A percentile compares a stretch with the other conserved stretches of the same genome.
Conservation (phyloP, 805 yeast genomes). For the Pichia insulana region DNA sequence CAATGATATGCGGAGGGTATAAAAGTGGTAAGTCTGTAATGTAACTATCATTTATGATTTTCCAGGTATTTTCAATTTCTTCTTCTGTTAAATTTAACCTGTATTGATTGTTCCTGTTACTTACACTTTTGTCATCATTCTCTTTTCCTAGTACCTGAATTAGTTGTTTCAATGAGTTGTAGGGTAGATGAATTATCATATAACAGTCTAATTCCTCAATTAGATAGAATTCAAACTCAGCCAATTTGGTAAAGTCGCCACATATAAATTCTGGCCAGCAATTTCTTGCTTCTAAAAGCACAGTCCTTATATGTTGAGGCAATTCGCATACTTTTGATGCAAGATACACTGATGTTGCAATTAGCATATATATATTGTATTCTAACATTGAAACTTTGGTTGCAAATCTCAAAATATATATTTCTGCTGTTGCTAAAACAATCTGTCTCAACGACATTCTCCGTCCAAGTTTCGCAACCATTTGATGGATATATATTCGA, state of each 20-base stretch:
- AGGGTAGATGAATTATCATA: constrained; percentile 69
- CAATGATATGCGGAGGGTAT: constrained; percentile 84
- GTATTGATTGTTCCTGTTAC: background rate
- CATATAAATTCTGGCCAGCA: constrained; percentile 95
- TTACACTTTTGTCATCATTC: background rate
- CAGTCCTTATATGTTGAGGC: constrained; percentile 84
- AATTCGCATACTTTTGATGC: constrained; percentile 94
- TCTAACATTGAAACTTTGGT: constrained; percentile 68
- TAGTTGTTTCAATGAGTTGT: constrained; percentile 51
- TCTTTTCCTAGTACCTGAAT: constrained; percentile 24
- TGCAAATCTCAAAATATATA: constrained; percentile 72
- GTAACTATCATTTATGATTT: constrained; percentile 80
- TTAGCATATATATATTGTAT: constrained; percentile 69
- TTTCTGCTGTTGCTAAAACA: constrained; percentile 82
- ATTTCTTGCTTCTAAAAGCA: constrained; percentile 76
- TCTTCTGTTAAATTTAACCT: constrained; percentile 37
- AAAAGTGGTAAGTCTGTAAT: constrained; percentile 78
- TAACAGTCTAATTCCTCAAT: constrained; percentile 79
- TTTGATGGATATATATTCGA: constrained; percentile 71
- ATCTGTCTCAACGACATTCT: constrained; percentile 71
- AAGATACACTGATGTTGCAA: constrained; percentile 78
- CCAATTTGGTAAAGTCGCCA: constrained; percentile 80
- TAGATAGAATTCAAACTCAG: constrained; percentile 91
- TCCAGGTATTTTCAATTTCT: constrained; percentile 84
- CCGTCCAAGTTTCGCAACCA: constrained; percentile 70